phyloP scores from a whole-genome alignment of 768 basidiomycete species.

The Auriscalpium microsporum region DNA sequence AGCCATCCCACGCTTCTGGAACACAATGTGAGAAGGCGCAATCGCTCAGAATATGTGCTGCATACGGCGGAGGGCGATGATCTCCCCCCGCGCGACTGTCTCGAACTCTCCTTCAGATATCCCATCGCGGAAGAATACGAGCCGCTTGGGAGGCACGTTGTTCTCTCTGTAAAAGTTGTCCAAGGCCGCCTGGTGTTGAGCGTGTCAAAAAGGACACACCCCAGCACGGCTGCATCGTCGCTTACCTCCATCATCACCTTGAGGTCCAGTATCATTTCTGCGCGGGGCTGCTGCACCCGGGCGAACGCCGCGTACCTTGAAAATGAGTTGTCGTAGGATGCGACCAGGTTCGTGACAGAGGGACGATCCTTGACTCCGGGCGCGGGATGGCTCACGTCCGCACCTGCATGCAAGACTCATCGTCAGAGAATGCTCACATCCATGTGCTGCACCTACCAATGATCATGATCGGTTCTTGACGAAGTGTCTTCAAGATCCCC shows the following conservation, averaged over 20 bases:
- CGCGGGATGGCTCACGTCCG: slow-evolving; percentile 50
- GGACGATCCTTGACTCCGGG: slow-evolving; percentile 44
- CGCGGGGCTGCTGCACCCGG: slow-evolving; percentile 22
- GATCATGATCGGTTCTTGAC: slow-evolving; percentile 19
- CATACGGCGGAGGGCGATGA: slow-evolving; percentile 36
- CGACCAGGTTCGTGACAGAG: slow-evolving; percentile 53
- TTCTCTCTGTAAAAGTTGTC: slow-evolving; percentile 1
- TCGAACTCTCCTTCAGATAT: slow-evolving; percentile 46
- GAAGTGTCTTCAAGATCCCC: slow-evolving; percentile 4
- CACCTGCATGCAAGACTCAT: slow-evolving; percentile 24
- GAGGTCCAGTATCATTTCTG: slow-evolving; percentile 26
- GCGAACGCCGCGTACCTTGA: slow-evolving; percentile 33
- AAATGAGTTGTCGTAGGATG: slow-evolving; percentile 38
- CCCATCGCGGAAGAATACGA: slow-evolving; percentile 33
- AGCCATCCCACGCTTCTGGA: neutral
- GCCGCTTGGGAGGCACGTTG: neutral
- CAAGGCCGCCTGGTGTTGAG: neutral
- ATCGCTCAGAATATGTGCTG: neutral
- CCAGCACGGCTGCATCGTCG: neutral
- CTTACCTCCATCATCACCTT: slow-evolving; percentile 25
- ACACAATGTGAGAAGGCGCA: neutral
- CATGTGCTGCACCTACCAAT: slow-evolving; percentile 9
- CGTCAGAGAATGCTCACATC: neutral
- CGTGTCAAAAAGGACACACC: neutral
- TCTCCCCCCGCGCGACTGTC: slow-evolving; percentile 34